Evolutionary conservation across 495 filamentous ascomycete genomes (phyloP), one percentile per base, ranked within the genome.

Genomic region (Aspergillus heteromorphus): DNA sequence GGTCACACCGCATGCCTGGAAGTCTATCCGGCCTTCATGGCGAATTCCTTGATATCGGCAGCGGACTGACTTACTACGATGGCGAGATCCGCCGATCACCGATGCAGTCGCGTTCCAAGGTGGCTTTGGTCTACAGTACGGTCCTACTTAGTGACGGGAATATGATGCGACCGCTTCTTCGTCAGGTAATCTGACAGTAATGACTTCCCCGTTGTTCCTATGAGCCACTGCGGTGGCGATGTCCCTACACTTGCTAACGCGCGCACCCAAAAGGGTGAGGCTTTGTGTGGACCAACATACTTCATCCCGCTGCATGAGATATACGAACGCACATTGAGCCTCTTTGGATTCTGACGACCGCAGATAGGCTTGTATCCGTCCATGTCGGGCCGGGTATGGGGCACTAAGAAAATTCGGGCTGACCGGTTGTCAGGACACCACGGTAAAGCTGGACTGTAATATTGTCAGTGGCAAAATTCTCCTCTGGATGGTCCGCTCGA

Each of bases 1-100:
- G 20, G 17, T 43, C 51, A 45, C 51, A 53, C 51, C 51, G 51
- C 51, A 53, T 41, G 7, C 38, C 18, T 17, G 16, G 19, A 18
- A 36, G 16, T 18, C 13, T 45, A 45, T 14, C 16, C 21, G 14
- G 30, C 25, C 18, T 25, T n/a, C 18, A 27, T 31, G 8, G 5
- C 25, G 27, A 36, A 31, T 45, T 27, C 40, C 16, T n/a, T 53
- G 40, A 20, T 53, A 45, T 45, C 51, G 34, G 29, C 34, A 17
- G 6, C 9, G n/a, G 25, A 7, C 8, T n/a, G 10, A 16, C 25
- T 36, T 45, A 23, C 30, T 45, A 23, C 30, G 6, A 45, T 14
- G 14, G 21, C 23, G n/a, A n/a, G 17, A 13, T 20, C n/a, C 29
- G 4, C 30, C 19, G 27, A 45, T 45, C 16, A 45, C 25, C 27